Percentiles rank a stretch among this genome's conserved stretches.
Conservation (phyloP, 352 stramenopile genomes). For the Phytopythium mirpurense region DNA sequence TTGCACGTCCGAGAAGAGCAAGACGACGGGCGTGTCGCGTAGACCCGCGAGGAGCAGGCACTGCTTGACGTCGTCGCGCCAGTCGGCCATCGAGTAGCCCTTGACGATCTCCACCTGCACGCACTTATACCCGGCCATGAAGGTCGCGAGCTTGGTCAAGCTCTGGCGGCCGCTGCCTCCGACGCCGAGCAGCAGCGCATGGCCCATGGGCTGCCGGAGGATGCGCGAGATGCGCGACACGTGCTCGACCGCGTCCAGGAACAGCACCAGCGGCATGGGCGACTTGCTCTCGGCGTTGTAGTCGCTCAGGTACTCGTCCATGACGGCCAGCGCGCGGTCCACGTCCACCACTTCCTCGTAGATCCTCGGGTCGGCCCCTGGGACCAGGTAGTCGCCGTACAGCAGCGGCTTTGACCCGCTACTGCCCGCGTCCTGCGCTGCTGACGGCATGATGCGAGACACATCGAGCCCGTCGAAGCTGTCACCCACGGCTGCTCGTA, state of each 20-base stretch:
- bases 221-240: slow-evolving; percentile 80
- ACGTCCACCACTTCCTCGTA: slow-evolving; percentile 91
- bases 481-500: slow-evolving; percentile 57
- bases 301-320: slow-evolving; percentile 85
- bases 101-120: slow-evolving; percentile 96
- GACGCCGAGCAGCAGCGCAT: slow-evolving; percentile 91
- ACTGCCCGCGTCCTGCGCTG: not conserved
- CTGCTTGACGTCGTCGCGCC: slow-evolving; percentile 93
- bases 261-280: slow-evolving; percentile 87
- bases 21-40: slow-evolving; percentile 90
- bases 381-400: slow-evolving; percentile 92
- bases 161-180: slow-evolving; percentile 91
- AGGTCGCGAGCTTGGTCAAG: slow-evolving; percentile 87
- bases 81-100: slow-evolving; percentile 90
- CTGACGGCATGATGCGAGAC: not conserved
- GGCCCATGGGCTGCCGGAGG: slow-evolving; percentile 83
- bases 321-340: slow-evolving; percentile 67
- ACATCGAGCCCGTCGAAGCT: slow-evolving; percentile 44
- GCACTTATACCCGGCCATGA: slow-evolving; percentile 91
- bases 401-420: slow-evolving; percentile 36
- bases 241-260: slow-evolving; percentile 88
- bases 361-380: slow-evolving; percentile 84
- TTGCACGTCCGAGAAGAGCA: slow-evolving; percentile 94
- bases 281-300: slow-evolving; percentile 86
- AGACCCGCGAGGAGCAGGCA: slow-evolving; percentile 90